These are phyloP conservation scores for Pedinophyceae sp. DNA, from an alignment of 139 green algal species.

Conservation along the genomic window DNA sequence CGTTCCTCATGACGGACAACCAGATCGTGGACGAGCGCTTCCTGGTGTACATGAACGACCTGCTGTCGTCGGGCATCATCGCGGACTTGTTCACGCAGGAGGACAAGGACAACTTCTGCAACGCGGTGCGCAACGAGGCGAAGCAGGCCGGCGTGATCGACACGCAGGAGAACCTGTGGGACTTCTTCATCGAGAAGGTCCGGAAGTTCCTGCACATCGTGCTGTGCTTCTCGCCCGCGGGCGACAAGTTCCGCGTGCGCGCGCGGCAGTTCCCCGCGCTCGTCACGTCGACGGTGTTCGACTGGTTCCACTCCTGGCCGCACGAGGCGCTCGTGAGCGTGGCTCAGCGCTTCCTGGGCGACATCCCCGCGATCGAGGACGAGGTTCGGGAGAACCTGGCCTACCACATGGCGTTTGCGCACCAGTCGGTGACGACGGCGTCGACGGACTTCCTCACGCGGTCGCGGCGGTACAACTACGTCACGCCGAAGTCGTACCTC, in stretches of 20 bases:
- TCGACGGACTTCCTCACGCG: slow-evolving; percentile 26
- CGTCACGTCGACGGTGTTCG: slow-evolving; percentile 58
- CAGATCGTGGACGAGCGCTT: slow-evolving; percentile 75
- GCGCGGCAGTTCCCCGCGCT: slow-evolving; percentile 76
- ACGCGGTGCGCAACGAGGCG: slow-evolving; percentile 64
- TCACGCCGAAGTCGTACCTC: slow-evolving; percentile 82
- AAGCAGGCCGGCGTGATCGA: slow-evolving; percentile 65
- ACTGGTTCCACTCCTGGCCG: slow-evolving; percentile 79
- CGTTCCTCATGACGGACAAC: slow-evolving; percentile 78
- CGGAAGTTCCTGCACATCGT: slow-evolving; percentile 70
- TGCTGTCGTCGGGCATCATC: slow-evolving; percentile 65
- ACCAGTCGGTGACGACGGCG: slow-evolving; percentile 22
- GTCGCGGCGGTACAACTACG: slow-evolving; percentile 66
- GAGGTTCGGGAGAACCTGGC: slow-evolving; percentile 50
- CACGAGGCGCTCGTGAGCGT: slow-evolving; percentile 65
- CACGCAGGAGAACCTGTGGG: slow-evolving; percentile 62
- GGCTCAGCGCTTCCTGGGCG: slow-evolving; percentile 52
- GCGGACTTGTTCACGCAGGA: slow-evolving; percentile 57
- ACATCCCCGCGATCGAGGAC: slow-evolving; percentile 45
- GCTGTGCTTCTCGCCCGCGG: slow-evolving; percentile 80
- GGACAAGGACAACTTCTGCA: slow-evolving; percentile 66
- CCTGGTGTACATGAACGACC: slow-evolving; percentile 81
- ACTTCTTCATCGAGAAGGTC: slow-evolving; percentile 80
- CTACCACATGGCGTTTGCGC: slow-evolving; percentile 73
- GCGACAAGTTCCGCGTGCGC: slow-evolving; percentile 71